Base-by-base conservation (phyloP, 2,329 filamentous ascomycete species). In the Exophiala sp. region DNA sequence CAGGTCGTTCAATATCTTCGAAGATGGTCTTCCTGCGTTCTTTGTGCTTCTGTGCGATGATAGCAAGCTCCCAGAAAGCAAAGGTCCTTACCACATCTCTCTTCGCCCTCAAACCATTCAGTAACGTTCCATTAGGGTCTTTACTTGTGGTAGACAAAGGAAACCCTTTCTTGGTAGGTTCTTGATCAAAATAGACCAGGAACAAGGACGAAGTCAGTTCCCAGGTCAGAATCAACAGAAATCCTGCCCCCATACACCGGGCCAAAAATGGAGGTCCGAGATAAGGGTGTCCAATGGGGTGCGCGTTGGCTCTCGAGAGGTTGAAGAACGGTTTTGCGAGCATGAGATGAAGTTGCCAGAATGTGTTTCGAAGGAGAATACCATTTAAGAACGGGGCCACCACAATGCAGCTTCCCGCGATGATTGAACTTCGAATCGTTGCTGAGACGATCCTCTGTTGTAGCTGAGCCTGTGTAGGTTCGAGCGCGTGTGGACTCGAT, bases 61-160 rank as follows among this genome's bases (percentile, higher is more conserved):
- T 79, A 29, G 84, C 83, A 24, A 96, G 76, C 67, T 97, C 92
- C 91, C 91, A 96, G 70, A 95, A 87, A 12, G 92, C 91, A 69
- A 95, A 95, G 0, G 84, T 81, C 80, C 83, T 85, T 56, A 89
- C 84, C 8, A 88, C 78, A 7, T 89, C 78, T 69, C 92, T 94
- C 72, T 91, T 94, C 60, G 86, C 86, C 68, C 86, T 91, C 42
- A 97, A 71, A 0, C 92, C 92, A 52, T 85, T 90, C 45, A 97
- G 70, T 24, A 97, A 77, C 67, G 89, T 96, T 34, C 90, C 91
- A 65, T 96, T 97, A 1, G 92, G 89, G 69, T 96, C 91, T 66
- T 89, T 94, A 12, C 90, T 89, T 62, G 92, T 88, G 14, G 82
- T 81, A 0, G 90, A 96, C 52, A 97, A 80, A 3, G 91, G 91